A percentile compares a stretch with the other conserved stretches of the same genome.
Conservation (phyloP, 2,329 filamentous ascomycete species). For the Aspergillus awamori region DNA sequence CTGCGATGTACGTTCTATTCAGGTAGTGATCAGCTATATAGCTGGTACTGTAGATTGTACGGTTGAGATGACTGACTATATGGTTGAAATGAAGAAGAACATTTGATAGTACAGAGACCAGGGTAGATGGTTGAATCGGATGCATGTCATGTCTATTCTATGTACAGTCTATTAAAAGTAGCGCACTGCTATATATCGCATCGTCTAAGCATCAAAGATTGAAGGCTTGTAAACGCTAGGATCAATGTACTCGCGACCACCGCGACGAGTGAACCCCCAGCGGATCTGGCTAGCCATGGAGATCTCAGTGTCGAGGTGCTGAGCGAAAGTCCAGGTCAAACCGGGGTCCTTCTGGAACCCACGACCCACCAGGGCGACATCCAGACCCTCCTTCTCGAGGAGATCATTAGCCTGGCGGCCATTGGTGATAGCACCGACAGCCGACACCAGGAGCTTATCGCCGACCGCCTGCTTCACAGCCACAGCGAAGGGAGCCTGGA, state of each 20-base stretch:
- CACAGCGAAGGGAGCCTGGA: conserved; percentile 74
- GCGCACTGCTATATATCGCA: not conserved
- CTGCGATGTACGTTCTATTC: no score
- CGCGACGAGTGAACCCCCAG: conserved; percentile 54
- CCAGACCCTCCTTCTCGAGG: conserved; percentile 56
- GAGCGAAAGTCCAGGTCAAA: conserved; percentile 72
- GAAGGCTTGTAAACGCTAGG: conserved; percentile 24
- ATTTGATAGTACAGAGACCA: not conserved
- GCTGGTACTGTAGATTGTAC: no score
- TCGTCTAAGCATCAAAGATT: conserved; percentile 19
- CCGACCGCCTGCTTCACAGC: conserved; percentile 74
- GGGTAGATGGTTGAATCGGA: no score
- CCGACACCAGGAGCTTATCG: conserved; percentile 69
- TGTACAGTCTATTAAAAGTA: not conserved
- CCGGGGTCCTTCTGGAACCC: conserved; percentile 83
- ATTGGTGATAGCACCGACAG: conserved; percentile 73
- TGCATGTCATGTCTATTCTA: not conserved
- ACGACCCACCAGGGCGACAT: conserved; percentile 73
- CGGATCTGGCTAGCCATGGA: conserved; percentile 72
- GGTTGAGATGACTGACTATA: no score
- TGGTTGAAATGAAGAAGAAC: not conserved
- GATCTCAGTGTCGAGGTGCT: conserved; percentile 71
- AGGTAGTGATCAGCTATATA: no score
- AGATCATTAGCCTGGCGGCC: conserved; percentile 69
- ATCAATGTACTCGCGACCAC: conserved; percentile 24